Conservation (phyloP, 306 rosid species). For the Rosa persica region DNA sequence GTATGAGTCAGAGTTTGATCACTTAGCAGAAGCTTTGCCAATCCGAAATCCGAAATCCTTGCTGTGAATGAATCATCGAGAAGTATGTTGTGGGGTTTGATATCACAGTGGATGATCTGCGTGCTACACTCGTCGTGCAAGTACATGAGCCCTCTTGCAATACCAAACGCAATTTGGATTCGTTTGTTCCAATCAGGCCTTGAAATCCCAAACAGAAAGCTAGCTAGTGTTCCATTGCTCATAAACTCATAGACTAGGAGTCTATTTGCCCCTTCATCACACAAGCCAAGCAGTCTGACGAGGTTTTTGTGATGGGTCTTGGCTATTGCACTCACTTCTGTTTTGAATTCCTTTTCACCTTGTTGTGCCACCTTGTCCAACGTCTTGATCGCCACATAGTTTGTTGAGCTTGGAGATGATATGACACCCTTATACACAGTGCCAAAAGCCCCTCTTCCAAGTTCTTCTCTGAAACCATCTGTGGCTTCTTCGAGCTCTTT, state of each 20-base stretch:
- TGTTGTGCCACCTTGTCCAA: conserved; percentile 36
- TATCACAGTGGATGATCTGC: conserved; percentile 5
- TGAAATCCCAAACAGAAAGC: conserved; percentile 21
- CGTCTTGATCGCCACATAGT: conserved; percentile 43
- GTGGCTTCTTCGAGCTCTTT: conserved; percentile 3
- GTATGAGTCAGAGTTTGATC: conserved; percentile 15
- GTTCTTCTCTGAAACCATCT: conserved; percentile 12
- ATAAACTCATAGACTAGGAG: conserved; percentile 32
- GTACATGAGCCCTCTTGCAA: conserved; percentile 4
- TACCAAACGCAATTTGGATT: conserved; percentile 5
- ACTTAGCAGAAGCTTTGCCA: conserved; percentile 18
- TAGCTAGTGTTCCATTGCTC: conserved; percentile 24
- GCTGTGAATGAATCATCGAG: conserved; percentile 12
- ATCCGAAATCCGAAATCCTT: conserved; percentile 17
- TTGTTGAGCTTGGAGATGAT: conserved; percentile 9
- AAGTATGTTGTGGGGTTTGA: conserved; percentile 9
- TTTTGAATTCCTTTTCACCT: conserved; percentile 43
- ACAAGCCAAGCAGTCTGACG: conserved; percentile 22
- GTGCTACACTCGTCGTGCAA: not conserved
- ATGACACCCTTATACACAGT: conserved; percentile 11
- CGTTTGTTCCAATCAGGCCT: conserved; percentile 24
- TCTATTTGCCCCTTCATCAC: conserved; percentile 20
- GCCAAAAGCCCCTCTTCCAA: conserved; percentile 14
- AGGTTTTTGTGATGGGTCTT: conserved; percentile 37
- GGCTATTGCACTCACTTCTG: conserved; percentile 31